Evolutionary conservation across 2,329 filamentous ascomycete genomes (phyloP).

Genomic region (Fusarium pseudoanthophilum): DNA sequence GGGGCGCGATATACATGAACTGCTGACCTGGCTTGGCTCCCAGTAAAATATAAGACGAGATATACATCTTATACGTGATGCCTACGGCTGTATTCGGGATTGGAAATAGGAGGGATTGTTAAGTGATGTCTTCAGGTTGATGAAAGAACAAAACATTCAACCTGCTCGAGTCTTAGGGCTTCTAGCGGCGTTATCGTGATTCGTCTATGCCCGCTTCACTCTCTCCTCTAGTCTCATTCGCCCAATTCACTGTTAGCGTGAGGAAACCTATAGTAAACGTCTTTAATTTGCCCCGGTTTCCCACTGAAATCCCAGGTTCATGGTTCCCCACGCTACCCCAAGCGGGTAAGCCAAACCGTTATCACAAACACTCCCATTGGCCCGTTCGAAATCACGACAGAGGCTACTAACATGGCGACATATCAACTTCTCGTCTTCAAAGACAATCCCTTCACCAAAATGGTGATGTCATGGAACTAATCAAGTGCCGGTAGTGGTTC

Average conservation of each 20-base stretch:
- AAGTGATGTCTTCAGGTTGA: neutral
- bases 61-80: too few relatives aligned
- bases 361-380: constrained; percentile 8
- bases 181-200: too few relatives aligned
- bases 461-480: constrained; percentile 13
- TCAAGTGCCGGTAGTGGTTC: neutral
- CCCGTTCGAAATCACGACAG: constrained; percentile 9
- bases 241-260: too few relatives aligned
- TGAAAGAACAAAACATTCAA: neutral
- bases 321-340: neutral
- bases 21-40: fast-evolving
- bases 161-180: too few relatives aligned
- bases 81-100: too few relatives aligned
- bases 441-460: neutral
- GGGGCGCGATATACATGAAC: fast-evolving
- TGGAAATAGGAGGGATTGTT: fast-evolving
- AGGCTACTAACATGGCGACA: constrained; percentile 25
- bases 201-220: too few relatives aligned
- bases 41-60: fast-evolving
- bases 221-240: fast-evolving
- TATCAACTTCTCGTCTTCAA: neutral
- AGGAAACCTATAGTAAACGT: too few relatives aligned
- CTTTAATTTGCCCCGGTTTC: fast-evolving
- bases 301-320: neutral
- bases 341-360: neutral